phyloP scores from a whole-genome alignment of 139 green algal species.

The Chlorella sp. region DNA sequence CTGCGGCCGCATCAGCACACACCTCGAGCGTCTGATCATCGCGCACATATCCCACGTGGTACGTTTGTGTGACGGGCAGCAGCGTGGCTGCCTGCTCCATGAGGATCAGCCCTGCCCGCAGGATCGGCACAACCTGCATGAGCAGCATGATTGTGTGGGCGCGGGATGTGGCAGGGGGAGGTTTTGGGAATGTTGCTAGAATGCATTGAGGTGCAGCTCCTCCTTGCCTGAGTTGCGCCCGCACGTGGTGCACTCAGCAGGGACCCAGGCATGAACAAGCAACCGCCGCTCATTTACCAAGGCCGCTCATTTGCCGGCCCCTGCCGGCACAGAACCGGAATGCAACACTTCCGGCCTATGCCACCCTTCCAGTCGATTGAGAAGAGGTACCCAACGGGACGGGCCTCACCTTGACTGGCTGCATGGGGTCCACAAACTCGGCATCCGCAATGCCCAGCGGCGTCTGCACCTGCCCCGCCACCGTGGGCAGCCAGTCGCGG shows the following conservation, averaged over 20 bases:
- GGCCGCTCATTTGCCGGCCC: too few species aligned
- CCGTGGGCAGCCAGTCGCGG: conserved; percentile 88
- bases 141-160: background rate
- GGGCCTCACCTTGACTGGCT: conserved; percentile 81
- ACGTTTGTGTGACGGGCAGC: conserved; percentile 83
- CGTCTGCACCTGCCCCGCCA: conserved; percentile 84
- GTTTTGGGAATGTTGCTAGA: too few species aligned
- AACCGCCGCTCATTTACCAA: too few species aligned
- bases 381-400: too few species aligned
- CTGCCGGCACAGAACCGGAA: too few species aligned
- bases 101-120: conserved; percentile 90
- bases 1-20: background rate
- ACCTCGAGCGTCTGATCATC: conserved; percentile 90
- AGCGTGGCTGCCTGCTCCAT: conserved; percentile 85
- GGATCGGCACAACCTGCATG: conserved; percentile 87
- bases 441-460: conserved; percentile 87
- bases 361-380: too few species aligned
- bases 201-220: too few species aligned
- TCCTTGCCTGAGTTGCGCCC: too few species aligned
- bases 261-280: too few species aligned
- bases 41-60: conserved; percentile 91
- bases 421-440: conserved; percentile 80
- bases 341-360: too few species aligned
- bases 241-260: too few species aligned
- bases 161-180: background rate